Conservation (phyloP, 2,329 filamentous ascomycete species). For the Colletotrichum melonis region DNA sequence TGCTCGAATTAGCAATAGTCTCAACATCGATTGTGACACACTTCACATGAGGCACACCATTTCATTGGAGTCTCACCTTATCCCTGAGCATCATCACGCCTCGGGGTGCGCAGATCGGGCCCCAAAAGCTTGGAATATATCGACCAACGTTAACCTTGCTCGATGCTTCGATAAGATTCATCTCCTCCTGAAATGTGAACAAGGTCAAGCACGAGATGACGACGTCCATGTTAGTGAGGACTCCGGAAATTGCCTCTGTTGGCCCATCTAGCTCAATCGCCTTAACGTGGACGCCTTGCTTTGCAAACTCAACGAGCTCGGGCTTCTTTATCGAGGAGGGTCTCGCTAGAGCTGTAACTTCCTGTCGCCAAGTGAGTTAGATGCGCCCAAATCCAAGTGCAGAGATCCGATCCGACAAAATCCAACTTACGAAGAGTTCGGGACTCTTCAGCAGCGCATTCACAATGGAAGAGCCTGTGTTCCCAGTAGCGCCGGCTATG, state of each 20-base stretch:
- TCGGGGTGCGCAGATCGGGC: conserved; percentile 52
- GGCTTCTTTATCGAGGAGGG: no score
- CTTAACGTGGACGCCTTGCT: no score
- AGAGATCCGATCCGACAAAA: background rate
- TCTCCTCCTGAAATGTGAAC: conserved; percentile 51
- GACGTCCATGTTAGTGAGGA: conserved; percentile 54
- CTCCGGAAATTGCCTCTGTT: no score
- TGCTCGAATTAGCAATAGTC: no score
- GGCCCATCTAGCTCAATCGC: no score
- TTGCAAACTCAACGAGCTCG: no score
- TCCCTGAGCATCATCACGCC: conserved; percentile 44
- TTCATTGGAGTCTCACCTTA: conserved; percentile 14
- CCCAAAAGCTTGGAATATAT: conserved; percentile 63
- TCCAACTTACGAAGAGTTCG: conserved; percentile 41
- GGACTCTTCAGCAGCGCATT: conserved; percentile 48
- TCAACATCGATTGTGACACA: no score
- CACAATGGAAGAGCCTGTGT: conserved; percentile 52
- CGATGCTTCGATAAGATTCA: conserved; percentile 57
- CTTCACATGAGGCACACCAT: no score
- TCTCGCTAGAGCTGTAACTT: no score
- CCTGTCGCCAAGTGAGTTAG: conserved; percentile 46
- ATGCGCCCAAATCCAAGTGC: conserved; percentile 51
- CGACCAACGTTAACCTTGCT: conserved; percentile 60
- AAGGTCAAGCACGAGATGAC: conserved; percentile 55
- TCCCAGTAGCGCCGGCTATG: conserved; percentile 54